Percentiles rank a stretch among this genome's conserved stretches.
These are phyloP conservation scores for Elongisporangium prolatum DNA, from an alignment of 352 stramenopile genomes.

Conservation along the genomic window DNA sequence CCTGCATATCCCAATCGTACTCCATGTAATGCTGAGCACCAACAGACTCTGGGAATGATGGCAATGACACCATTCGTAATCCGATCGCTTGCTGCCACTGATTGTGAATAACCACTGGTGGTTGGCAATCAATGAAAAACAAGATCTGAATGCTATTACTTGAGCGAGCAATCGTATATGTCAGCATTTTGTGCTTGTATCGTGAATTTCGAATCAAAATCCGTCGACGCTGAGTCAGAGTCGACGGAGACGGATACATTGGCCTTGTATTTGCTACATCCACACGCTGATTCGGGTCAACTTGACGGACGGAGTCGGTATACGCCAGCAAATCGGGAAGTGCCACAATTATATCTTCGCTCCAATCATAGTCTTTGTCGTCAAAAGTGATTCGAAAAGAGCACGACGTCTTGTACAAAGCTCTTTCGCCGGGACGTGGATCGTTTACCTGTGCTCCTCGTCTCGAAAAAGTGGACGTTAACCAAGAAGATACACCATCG, in stretches of 20 bases:
- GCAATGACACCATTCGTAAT: constrained; percentile 39
- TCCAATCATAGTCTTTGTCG: constrained; percentile 37
- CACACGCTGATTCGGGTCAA: neutral
- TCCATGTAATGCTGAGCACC: constrained; percentile 55
- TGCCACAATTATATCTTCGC: constrained; percentile 37
- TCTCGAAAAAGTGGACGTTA: constrained; percentile 40
- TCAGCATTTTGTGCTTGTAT: constrained; percentile 60
- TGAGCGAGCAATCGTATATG: constrained; percentile 56
- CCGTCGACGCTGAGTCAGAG: constrained; percentile 39
- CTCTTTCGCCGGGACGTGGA: constrained; percentile 16
- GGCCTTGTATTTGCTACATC: neutral
- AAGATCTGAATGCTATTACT: constrained; percentile 47
- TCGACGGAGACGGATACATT: constrained; percentile 41
- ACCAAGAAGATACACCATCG: constrained; percentile 45
- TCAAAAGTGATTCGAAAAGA: constrained; percentile 32
- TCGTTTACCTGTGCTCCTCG: constrained; percentile 9
- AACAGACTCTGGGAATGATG: constrained; percentile 46
- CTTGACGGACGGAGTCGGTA: constrained; percentile 10
- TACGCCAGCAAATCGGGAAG: constrained; percentile 36
- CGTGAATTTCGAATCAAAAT: constrained; percentile 48
- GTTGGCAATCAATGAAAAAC: constrained; percentile 66
- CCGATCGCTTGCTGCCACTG: constrained; percentile 45
- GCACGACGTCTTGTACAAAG: constrained; percentile 25
- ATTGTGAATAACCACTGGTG: constrained; percentile 63
- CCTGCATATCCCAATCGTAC: constrained; percentile 69